These are phyloP conservation scores for Helotiales sp. DNA, from an alignment of 2,329 filamentous ascomycete species.

Conservation along the genomic window DNA sequence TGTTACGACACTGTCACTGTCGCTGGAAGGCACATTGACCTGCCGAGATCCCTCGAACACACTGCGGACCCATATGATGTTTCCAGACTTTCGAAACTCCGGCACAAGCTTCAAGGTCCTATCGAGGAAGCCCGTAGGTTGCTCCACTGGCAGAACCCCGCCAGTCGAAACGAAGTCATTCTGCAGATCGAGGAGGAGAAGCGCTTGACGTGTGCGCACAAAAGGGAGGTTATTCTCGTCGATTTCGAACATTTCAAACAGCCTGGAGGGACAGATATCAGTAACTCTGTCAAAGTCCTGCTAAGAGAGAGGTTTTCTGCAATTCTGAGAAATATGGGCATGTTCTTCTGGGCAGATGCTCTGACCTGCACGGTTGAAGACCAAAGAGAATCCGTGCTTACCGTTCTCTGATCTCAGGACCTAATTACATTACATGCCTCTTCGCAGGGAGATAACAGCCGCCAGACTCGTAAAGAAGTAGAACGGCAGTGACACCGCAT, in stretches of 20 bases:
- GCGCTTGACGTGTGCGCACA: slow-evolving; percentile 62
- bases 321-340: neutral
- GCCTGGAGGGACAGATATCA: slow-evolving; percentile 20
- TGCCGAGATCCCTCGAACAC: slow-evolving; percentile 66
- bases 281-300: neutral
- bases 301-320: neutral
- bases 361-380: slow-evolving; percentile 4
- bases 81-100: slow-evolving; percentile 70
- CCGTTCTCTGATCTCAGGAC: slow-evolving; percentile 9
- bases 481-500: slow-evolving; percentile 23
- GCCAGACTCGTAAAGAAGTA: slow-evolving; percentile 9
- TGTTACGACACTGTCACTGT: slow-evolving; percentile 35
- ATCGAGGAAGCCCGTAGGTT: slow-evolving; percentile 65
- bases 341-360: slow-evolving; percentile 4
- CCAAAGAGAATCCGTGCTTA: slow-evolving; percentile 10
- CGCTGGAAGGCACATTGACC: slow-evolving; percentile 45
- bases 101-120: slow-evolving; percentile 66
- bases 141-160: slow-evolving; percentile 66
- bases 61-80: slow-evolving; percentile 84
- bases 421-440: slow-evolving; percentile 8
- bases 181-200: slow-evolving; percentile 85
- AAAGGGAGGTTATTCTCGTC: slow-evolving; percentile 55
- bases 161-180: slow-evolving; percentile 78
- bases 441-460: slow-evolving; percentile 21
- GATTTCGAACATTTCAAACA: slow-evolving; percentile 53